These are phyloP conservation scores for Setaria italica DNA, from an alignment of 202 grass and related monocot species.

Conservation along the genomic window DNA sequence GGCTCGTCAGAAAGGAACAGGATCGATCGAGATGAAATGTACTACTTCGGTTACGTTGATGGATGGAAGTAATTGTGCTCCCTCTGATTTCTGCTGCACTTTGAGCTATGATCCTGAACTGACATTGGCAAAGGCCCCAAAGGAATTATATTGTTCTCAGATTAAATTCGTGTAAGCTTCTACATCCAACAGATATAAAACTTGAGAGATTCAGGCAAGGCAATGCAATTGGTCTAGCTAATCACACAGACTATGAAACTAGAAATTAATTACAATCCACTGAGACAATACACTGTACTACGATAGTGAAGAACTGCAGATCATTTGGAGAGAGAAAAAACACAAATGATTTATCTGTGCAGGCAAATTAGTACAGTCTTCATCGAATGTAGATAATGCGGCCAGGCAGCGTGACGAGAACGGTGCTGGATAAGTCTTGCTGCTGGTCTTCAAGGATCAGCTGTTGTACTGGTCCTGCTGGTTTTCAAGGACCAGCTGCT, in stretches of 20 bases:
- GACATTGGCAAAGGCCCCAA: background rate
- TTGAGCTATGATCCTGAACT: background rate
- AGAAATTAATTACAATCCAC: background rate
- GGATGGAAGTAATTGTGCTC: background rate
- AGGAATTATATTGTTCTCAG: background rate
- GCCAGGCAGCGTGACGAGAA: too few relatives aligned
- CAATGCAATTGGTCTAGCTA: background rate
- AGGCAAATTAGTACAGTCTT: background rate
- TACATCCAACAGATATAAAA: background rate
- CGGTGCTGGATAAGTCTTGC: too few relatives aligned
- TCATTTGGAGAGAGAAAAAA: background rate
- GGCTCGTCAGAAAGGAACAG: constrained; percentile 12
- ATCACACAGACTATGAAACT: too few relatives aligned
- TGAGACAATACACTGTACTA: background rate
- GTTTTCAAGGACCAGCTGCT: too few relatives aligned
- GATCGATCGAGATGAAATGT: constrained; percentile 23
- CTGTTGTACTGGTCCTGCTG: too few relatives aligned
- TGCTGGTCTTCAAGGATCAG: too few relatives aligned
- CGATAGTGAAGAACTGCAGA: background rate
- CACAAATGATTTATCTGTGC: background rate
- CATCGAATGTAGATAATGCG: background rate
- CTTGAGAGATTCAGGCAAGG: background rate
- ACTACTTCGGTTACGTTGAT: background rate
- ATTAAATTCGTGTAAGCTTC: too few relatives aligned
- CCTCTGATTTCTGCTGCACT: background rate